Base-by-base conservation (phyloP, 306 rosid genomes). In the Cucurbita maxima region DNA sequence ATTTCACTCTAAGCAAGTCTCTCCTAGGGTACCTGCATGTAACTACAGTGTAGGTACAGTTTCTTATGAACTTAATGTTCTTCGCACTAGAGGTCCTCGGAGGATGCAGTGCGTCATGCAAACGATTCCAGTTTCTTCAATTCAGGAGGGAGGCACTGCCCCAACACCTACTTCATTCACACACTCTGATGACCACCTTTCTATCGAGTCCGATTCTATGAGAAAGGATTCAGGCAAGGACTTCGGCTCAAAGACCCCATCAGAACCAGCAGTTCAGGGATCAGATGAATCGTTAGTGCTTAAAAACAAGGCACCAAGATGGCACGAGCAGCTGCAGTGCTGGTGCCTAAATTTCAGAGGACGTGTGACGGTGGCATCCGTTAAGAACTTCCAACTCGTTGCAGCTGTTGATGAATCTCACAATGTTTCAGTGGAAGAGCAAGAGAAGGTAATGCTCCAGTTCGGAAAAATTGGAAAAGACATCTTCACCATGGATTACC, bases 241-340 rank as follows among this genome's bases (percentile, higher is more conserved):
- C 69, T 74, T 79, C 55, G 76, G 77, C 83, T 75, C 86, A 25
- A 73, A 76, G 71, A 76, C 51, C 82, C 80, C 77, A 58, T 55
- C 73, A 38, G 88, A 76, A 75, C 44, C 81, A 18, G 63, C 57
- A 3, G 73, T 54, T 73, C 85, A 55, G 15, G 79, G 71, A 3
- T 76, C 62, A 37, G 72, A 63, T 22, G 86, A 85, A 50, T 81
- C 88, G 8, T 80, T 90, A 61, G 80, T 80, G 38, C 88, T 90
- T 58, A 86, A 90, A 79, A 90, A 87, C 80, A 90, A 90, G 88
- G 83, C 90, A 76, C 96, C 96, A 16, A 79, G 96, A 79, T 94
- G 97, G 97, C 97, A 94, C 45, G 98, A 94, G 79, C 94, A 90
- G 79, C 83, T 91, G 63, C 98, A 94, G 47, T 89, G 94, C 82